Evolutionary conservation across 139 green algal genomes (phyloP).

Genomic region (Tetradesmus obliquus): DNA sequence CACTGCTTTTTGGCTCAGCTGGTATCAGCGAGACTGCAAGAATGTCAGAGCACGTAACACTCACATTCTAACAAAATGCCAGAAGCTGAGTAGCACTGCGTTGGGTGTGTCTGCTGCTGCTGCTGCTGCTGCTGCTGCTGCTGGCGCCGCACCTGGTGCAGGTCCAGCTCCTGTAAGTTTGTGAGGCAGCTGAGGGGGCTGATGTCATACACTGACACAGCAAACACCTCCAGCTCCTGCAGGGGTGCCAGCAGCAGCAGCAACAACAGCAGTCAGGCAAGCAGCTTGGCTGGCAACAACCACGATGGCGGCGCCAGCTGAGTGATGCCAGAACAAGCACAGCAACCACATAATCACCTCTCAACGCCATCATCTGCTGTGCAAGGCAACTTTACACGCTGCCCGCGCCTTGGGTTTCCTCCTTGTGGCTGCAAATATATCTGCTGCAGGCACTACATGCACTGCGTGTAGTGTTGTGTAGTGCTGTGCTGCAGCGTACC

Average conservation of each 20-base stretch:
- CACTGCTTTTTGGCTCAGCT: not conserved
- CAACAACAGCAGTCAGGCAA: not conserved
- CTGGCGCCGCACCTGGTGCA: not conserved
- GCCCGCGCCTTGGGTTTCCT: too few relatives aligned
- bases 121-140: not conserved
- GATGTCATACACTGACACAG: slow-evolving; percentile 18
- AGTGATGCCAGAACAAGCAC: too few relatives aligned
- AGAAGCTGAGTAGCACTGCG: too few relatives aligned
- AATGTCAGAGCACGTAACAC: too few relatives aligned
- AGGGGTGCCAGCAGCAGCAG: not conserved
- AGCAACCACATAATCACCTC: too few relatives aligned
- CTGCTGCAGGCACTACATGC: too few relatives aligned
- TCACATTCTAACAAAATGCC: too few relatives aligned
- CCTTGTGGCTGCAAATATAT: too few relatives aligned
- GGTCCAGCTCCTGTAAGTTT: slow-evolving; percentile 5
- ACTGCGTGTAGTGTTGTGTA: not conserved
- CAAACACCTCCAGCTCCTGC: slow-evolving; percentile 21
- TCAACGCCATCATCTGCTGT: too few relatives aligned
- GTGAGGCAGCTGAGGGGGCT: not conserved
- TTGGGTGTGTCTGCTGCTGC: not conserved
- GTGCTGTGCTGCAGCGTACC: not conserved
- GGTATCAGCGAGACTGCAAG: too few relatives aligned
- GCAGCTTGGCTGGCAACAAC: not conserved
- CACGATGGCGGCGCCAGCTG: too few relatives aligned
- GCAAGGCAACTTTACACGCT: too few relatives aligned